Conservation (phyloP, 768 basidiomycete genomes). For the Cubamyces lactineus region DNA sequence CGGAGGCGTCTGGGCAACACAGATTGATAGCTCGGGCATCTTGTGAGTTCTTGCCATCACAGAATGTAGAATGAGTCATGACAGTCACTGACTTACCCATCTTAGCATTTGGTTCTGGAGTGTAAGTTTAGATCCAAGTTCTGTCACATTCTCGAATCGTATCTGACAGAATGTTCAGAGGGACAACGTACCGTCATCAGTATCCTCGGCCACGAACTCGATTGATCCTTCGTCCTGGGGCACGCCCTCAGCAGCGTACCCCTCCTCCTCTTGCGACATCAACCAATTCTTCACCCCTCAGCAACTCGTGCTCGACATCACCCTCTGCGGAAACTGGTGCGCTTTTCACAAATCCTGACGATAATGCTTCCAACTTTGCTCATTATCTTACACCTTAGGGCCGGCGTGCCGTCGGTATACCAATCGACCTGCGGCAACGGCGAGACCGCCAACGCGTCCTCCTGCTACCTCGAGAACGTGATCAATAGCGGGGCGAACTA, state of each 20-base stretch:
- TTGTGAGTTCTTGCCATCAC: constrained; percentile 36
- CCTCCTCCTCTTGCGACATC: constrained; percentile 48
- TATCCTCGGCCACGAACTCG: constrained; percentile 37
- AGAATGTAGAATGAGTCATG: neutral
- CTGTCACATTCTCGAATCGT: neutral
- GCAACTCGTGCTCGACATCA: constrained; percentile 59
- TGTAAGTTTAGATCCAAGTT: constrained; percentile 31
- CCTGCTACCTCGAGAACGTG: constrained; percentile 55
- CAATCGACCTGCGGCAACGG: constrained; percentile 42
- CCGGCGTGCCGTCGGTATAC: constrained; percentile 52
- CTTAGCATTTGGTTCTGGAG: constrained; percentile 54
- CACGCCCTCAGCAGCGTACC: constrained; percentile 47
- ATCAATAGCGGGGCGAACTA: constrained; percentile 48
- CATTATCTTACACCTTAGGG: constrained; percentile 41
- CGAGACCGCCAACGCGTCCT: constrained; percentile 39
- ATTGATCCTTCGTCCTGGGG: constrained; percentile 49
- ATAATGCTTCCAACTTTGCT: too few relatives aligned
- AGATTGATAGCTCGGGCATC: constrained; percentile 61
- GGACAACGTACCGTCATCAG: constrained; percentile 39
- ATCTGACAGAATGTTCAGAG: constrained; percentile 34
- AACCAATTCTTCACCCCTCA: constrained; percentile 50
- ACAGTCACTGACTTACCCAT: neutral
- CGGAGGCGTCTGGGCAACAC: constrained; percentile 69
- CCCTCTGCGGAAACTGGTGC: constrained; percentile 57
- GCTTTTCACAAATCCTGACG: constrained; percentile 11